Evolutionary conservation across 371 early-diverging fungal species (phyloP).

Genomic region (Apophysomyces trapeziformis): DNA sequence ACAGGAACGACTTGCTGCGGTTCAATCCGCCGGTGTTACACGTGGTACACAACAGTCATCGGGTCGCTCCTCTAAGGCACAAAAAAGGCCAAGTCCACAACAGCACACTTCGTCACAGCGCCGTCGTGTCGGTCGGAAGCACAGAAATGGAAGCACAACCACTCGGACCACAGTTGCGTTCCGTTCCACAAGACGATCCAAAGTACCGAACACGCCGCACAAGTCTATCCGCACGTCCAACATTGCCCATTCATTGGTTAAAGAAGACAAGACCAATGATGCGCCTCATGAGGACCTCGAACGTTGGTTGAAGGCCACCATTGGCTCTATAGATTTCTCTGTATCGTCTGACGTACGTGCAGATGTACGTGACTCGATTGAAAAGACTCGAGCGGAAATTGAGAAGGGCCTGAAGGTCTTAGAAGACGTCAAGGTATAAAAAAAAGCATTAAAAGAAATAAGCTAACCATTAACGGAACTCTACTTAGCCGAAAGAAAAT

Average conservation of each 20-base stretch:
- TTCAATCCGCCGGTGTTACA: conserved; percentile 28
- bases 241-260: neutral
- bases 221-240: neutral
- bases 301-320: conserved; percentile 25
- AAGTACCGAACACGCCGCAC: conserved; percentile 4
- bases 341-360: conserved; percentile 30
- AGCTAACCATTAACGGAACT: neutral
- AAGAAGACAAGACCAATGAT: conserved; percentile 13
- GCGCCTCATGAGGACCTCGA: conserved; percentile 21
- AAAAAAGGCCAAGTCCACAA: neutral
- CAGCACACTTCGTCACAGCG: conserved; percentile 11
- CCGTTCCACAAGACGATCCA: conserved; percentile 10
- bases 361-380: conserved; percentile 58
- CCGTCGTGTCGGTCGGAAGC: conserved; percentile 17
- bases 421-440: conserved; percentile 47
- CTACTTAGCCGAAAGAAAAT: conserved; percentile 2
- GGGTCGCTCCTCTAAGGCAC: conserved; percentile 1
- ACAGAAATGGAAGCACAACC: conserved; percentile 20
- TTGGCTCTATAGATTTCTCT: neutral
- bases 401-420: conserved; percentile 56
- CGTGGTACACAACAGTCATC: conserved; percentile 7
- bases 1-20: conserved; percentile 35
- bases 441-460: neutral
- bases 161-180: neutral
- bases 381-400: conserved; percentile 69